These are phyloP conservation scores for Blastobotrys arbuscula DNA, from an alignment of 1,139 yeast genomes.

Conservation along the genomic window DNA sequence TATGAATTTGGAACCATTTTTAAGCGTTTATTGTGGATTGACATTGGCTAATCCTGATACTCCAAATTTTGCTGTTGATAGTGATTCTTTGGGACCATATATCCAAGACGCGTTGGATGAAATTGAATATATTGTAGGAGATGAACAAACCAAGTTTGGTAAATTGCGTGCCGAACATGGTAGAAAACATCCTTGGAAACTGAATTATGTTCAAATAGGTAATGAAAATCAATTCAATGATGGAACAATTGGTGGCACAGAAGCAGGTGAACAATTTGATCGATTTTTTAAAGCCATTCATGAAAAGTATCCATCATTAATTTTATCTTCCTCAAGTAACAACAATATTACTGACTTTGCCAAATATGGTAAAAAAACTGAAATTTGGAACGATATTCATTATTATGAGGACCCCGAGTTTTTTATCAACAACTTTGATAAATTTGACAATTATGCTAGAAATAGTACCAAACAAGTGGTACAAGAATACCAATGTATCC, in stretches of 20 bases:
- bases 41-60: neutral
- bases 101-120: slow-evolving; percentile 10
- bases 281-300: slow-evolving; percentile 8
- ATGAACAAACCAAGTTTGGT: slow-evolving; percentile 8
- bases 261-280: slow-evolving; percentile 4
- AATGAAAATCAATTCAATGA: slow-evolving; percentile 7
- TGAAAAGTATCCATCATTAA: slow-evolving; percentile 8
- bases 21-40: slow-evolving; percentile 9
- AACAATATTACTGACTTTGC: slow-evolving; percentile 3
- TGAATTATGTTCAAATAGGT: slow-evolving; percentile 11
- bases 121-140: slow-evolving; percentile 10
- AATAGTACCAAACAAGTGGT: slow-evolving; percentile 10
- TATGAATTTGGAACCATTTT: slow-evolving; percentile 9
- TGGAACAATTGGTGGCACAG: neutral
- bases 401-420: slow-evolving; percentile 7
- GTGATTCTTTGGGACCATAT: slow-evolving; percentile 5
- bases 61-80: neutral
- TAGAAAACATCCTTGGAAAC: slow-evolving; percentile 6
- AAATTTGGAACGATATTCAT: slow-evolving; percentile 10
- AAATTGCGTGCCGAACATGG: slow-evolving; percentile 9
- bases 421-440: slow-evolving; percentile 6
- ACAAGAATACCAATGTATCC: slow-evolving; percentile 4
- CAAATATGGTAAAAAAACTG: slow-evolving; percentile 6
- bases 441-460: slow-evolving; percentile 8
- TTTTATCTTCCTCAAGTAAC: slow-evolving; percentile 5